These are phyloP conservation scores for Articulospora tetracladia DNA, from an alignment of 495 filamentous ascomycete species.

Conservation along the genomic window DNA sequence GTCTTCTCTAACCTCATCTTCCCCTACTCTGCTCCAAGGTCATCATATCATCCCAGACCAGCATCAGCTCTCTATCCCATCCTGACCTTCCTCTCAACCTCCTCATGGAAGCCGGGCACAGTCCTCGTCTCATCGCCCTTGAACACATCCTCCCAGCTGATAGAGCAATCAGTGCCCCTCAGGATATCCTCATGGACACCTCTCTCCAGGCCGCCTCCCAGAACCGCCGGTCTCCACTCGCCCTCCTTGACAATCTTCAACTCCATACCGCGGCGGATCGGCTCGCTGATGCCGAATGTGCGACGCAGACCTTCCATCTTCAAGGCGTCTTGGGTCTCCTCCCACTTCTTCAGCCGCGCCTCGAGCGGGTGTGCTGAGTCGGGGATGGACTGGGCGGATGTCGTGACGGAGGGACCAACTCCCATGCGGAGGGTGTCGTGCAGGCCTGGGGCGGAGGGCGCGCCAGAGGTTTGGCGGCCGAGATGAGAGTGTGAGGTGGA, in stretches of 20 bases:
- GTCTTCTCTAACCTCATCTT: neutral
- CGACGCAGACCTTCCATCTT: slow-evolving; percentile 86
- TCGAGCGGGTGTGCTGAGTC: slow-evolving; percentile 84
- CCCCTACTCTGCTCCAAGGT: neutral
- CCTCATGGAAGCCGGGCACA: slow-evolving; percentile 71
- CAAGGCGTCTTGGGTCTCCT: slow-evolving; percentile 74
- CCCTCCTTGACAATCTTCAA: slow-evolving; percentile 68
- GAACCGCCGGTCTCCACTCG: slow-evolving; percentile 45
- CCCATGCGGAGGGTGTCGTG: slow-evolving; percentile 88
- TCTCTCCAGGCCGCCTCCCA: slow-evolving; percentile 34
- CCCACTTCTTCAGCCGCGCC: slow-evolving; percentile 78
- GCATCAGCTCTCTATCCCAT: slow-evolving; percentile 55
- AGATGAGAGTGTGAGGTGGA: slow-evolving; percentile 55
- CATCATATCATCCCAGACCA: neutral
- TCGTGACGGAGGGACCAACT: slow-evolving; percentile 48
- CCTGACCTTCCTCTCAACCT: slow-evolving; percentile 87
- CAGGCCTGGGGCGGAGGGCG: slow-evolving; percentile 85
- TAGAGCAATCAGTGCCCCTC: slow-evolving; percentile 65
- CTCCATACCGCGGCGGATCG: slow-evolving; percentile 92
- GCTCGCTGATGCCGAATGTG: slow-evolving; percentile 89
- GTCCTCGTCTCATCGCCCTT: slow-evolving; percentile 65
- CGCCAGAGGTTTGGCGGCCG: slow-evolving; percentile 50
- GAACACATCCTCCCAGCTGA: slow-evolving; percentile 92
- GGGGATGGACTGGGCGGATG: slow-evolving; percentile 32
- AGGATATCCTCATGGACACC: slow-evolving; percentile 77